Base-by-base conservation (phyloP, 148 eudicot genomes). In the Selenicereus undatus region DNA sequence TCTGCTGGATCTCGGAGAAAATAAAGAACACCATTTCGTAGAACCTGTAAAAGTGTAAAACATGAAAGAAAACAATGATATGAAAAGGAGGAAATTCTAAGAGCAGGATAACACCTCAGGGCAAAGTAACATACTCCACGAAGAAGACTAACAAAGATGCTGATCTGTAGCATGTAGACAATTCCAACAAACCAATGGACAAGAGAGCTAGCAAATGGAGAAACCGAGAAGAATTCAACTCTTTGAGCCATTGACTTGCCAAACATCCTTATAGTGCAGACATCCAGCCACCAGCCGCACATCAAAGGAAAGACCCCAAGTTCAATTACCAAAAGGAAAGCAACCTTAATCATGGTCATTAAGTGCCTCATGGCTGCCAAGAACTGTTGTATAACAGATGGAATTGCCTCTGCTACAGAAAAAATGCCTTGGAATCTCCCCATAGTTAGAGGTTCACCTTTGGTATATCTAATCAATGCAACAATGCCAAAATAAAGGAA, bases 211-310 rank as follows among this genome's bases (percentile, higher is more conserved):
- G 94, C 97, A 51, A 95, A 84, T 45, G 98, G 98, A 73, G 98
- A 91, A 52, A 88, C 89, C 21, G 97, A 85, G 82, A 93, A 92
- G 86, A 95, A 95, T 64, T 95, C 97, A 64, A 91, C 92, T 86
- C 98, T 92, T 74, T 93, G 91, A 65, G 91, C 78, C 84, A 95
- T 92, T 14, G 97, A 86, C 87, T 90, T 95, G 75, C 94, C 98
- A 87, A 95, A 95, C 97, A 95, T 93, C 81, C 90, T 88, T 76
- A 95, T 86, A 18, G 98, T 95, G 87, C 98, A 95, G 76, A 95
- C 86, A 88, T 95, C 98, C 77, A 95, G 85, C 98, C 98, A 95
- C 98, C 98, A 95, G 64, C 98, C 98, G 74, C 97, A 93, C 98
- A 95, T 92, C 85, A 95, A 78, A 21, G 98, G 98, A 70, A 95